A percentile compares a stretch with the other conserved stretches of the same genome.
Conservation (phyloP, 768 basidiomycete genomes). For the Sistotremastrum niveocremeum region DNA sequence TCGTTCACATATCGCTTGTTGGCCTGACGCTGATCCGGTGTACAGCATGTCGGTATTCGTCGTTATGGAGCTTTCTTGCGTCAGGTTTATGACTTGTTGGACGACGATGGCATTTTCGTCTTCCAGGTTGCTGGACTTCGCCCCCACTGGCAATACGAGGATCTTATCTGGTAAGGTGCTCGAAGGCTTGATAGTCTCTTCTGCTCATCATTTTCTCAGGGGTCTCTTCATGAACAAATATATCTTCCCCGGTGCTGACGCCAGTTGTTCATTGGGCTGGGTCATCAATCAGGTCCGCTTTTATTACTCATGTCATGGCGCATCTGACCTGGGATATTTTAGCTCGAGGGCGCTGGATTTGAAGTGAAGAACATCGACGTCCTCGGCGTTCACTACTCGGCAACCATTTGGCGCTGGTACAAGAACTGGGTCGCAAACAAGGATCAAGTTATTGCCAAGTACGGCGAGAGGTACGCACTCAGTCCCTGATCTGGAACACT, state of each 20-base stretch:
- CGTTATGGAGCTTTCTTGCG: conserved; percentile 80
- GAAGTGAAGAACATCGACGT: conserved; percentile 96
- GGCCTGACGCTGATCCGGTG: conserved; percentile 1
- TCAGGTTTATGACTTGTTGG: conserved; percentile 86
- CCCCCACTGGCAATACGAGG: conserved; percentile 96
- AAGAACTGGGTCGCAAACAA: conserved; percentile 94
- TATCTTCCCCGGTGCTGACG: conserved; percentile 97
- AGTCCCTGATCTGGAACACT: not conserved
- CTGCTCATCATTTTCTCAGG: conserved; percentile 24
- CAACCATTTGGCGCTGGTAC: conserved; percentile 87
- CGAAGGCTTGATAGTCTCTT: not conserved
- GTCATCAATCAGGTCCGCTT: conserved; percentile 58
- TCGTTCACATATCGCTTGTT: conserved; percentile 5
- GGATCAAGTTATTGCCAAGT: conserved; percentile 76
- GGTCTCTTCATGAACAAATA: conserved; percentile 98
- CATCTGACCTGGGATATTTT: not conserved
- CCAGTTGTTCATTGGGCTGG: conserved; percentile 91
- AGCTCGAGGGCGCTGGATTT: conserved; percentile 75
- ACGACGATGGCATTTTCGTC: conserved; percentile 89
- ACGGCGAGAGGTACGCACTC: conserved; percentile 53
- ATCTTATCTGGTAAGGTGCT: conserved; percentile 69
- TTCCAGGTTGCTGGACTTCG: conserved; percentile 96
- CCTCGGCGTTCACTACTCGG: conserved; percentile 93
- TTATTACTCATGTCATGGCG: not conserved
- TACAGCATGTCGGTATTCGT: conserved; percentile 85